phyloP scores from a whole-genome alignment of 1,284 basidiomycete species.

The Volvariella volvacea region DNA sequence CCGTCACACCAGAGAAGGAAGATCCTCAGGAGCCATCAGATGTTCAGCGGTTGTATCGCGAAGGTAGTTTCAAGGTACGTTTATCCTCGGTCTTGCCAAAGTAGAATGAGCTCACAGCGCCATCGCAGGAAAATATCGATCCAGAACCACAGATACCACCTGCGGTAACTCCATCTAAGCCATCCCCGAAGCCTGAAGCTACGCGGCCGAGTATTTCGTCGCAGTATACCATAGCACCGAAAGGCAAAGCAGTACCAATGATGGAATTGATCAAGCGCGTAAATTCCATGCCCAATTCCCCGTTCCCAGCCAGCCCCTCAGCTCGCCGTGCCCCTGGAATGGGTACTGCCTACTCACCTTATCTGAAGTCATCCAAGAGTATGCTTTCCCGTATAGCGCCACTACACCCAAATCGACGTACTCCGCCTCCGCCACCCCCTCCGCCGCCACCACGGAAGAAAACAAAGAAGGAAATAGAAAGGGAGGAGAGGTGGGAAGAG shows the following conservation, averaged over 20 bases:
- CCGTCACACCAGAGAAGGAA: constrained; percentile 9
- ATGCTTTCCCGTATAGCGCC: constrained; percentile 63
- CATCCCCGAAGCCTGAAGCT: constrained; percentile 8
- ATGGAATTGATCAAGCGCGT: constrained; percentile 67
- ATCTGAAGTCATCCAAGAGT: constrained; percentile 55
- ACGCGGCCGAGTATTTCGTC: constrained; percentile 21
- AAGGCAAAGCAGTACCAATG: constrained; percentile 52
- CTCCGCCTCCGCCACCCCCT: constrained; percentile 56
- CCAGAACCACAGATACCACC: constrained; percentile 7
- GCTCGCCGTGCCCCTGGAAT: constrained; percentile 10
- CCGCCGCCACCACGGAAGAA: constrained; percentile 64
- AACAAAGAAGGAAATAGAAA: constrained; percentile 66
- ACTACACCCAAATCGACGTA: constrained; percentile 61
- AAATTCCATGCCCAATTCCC: constrained; percentile 58
- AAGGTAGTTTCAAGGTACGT: not conserved
- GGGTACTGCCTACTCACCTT: constrained; percentile 49
- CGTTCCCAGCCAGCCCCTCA: constrained; percentile 36
- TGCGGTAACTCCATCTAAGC: constrained; percentile 7
- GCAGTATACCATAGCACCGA: constrained; percentile 34
- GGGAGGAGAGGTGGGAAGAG: constrained; percentile 74
- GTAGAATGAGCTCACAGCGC: not conserved
- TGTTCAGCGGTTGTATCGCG: not conserved
- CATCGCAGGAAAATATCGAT: constrained; percentile 19
- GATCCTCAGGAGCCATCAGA: not conserved
- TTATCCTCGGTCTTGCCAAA: not conserved